These are phyloP conservation scores for Paspalum notatum DNA, from an alignment of 176 grass and related monocot genomes.

Conservation along the genomic window DNA sequence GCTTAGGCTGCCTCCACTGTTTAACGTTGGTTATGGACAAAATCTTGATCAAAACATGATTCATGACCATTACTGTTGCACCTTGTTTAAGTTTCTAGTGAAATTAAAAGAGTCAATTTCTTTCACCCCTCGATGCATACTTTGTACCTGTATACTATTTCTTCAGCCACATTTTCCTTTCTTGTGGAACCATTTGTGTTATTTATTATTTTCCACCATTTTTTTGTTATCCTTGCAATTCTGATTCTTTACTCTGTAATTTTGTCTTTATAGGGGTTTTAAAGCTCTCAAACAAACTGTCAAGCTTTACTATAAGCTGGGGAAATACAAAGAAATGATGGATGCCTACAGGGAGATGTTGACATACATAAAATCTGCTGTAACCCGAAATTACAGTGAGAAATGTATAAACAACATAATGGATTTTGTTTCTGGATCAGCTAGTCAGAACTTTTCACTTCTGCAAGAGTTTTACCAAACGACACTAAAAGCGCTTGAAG, in stretches of 20 bases:
- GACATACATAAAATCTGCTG: slow-evolving; percentile 96
- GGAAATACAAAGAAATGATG: slow-evolving; percentile 98
- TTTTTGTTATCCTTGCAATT: slow-evolving; percentile 11
- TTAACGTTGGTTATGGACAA: not conserved
- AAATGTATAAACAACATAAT: slow-evolving; percentile 99
- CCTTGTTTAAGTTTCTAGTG: not conserved
- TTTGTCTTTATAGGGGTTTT: slow-evolving; percentile 73
- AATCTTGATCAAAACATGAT: not conserved
- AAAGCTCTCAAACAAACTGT: slow-evolving; percentile 99
- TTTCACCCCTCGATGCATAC: not conserved
- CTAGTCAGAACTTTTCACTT: slow-evolving; percentile 91
- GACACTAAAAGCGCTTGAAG: slow-evolving; percentile 93
- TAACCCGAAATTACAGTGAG: slow-evolving; percentile 98
- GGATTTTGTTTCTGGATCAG: slow-evolving; percentile 99
- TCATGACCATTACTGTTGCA: slow-evolving; percentile 3
- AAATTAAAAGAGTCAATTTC: not conserved
- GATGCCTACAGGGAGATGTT: slow-evolving; percentile 95
- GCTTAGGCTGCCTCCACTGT: not conserved
- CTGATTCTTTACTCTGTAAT: slow-evolving; percentile 9
- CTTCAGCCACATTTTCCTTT: not conserved
- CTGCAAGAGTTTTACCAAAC: slow-evolving; percentile 98
- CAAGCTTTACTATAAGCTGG: slow-evolving; percentile 94
- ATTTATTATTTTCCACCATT: not conserved
- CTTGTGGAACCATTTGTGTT: slow-evolving; percentile 19
- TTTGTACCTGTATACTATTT: not conserved